Evolutionary conservation across 768 basidiomycete species (phyloP).

Genomic region (Mycena pura): DNA sequence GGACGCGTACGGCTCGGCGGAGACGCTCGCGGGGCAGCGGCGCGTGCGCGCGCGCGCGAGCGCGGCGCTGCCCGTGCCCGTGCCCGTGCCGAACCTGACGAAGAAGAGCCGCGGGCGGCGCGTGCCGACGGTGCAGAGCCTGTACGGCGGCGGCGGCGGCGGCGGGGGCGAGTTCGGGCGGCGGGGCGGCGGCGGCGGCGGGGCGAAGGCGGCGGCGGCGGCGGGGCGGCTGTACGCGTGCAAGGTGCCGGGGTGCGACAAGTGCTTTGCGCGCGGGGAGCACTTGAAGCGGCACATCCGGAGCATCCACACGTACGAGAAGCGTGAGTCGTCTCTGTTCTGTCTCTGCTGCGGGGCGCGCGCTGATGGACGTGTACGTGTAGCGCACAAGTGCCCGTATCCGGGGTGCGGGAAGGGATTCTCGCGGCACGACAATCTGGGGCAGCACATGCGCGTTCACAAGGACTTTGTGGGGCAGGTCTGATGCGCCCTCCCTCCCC

Average conservation of each 20-base stretch:
- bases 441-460: slow-evolving; percentile 76
- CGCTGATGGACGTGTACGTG: slow-evolving; percentile 29
- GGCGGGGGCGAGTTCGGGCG: slow-evolving; percentile 17
- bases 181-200: not conserved
- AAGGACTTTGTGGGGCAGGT: slow-evolving; percentile 20
- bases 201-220: slow-evolving; percentile 20
- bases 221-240: slow-evolving; percentile 71
- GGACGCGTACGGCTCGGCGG: too few species aligned
- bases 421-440: slow-evolving; percentile 77
- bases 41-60: slow-evolving; percentile 30
- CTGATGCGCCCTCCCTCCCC: not conserved
- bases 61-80: slow-evolving; percentile 46
- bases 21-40: too few species aligned
- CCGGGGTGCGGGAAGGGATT: slow-evolving; percentile 74
- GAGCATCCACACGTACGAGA: slow-evolving; percentile 84
- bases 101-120: slow-evolving; percentile 56
- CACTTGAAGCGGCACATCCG: slow-evolving; percentile 84
- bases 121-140: slow-evolving; percentile 48
- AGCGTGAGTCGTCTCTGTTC: slow-evolving; percentile 61
- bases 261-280: slow-evolving; percentile 80
- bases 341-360: not conserved
- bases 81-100: slow-evolving; percentile 54
- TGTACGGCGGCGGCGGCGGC: slow-evolving; percentile 12
- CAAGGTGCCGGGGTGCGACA: slow-evolving; percentile 73
- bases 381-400: slow-evolving; percentile 67